Base-by-base conservation (phyloP, 805 yeast species). In the Cyberlindnera misumaiensis region DNA sequence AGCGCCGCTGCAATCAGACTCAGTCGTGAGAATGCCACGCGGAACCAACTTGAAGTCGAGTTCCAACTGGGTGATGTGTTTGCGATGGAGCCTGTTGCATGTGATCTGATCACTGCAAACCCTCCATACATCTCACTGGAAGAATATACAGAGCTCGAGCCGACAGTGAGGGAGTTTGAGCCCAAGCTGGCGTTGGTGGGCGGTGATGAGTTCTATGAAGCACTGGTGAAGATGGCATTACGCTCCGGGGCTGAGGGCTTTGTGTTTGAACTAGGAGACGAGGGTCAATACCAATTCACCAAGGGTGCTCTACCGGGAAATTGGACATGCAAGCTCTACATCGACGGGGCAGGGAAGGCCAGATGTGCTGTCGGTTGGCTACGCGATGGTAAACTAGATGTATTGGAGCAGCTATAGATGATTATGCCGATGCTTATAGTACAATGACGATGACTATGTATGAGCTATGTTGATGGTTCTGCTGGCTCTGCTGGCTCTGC, bases 151-250 rank as follows among this genome's bases (percentile, higher is more conserved):
- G 41, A 33, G 8, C 74, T 78, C 0, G 83, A 77, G 40, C 55
- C 51, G 32, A 82, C 95, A 0, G 97, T 90, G 0, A 62, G 71
- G 29, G 29, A 59, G 11, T 80, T 72, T 57, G 98, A 90, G 60
- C 97, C 98, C 0, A 50, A 55, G 18, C 54, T 75, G 13, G 97
- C 97, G 0, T 64, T 90, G n/a, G 59, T 83, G 3, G 97, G 96
- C 0, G 79, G 80, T 39, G 46, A 69, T 4, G 89, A 83, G 49
- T 85, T 86, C 52, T 89, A 82, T 58, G 51, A 60, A 2, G 74
- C 77, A 1, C 62, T 90, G 27, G 52, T 80, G 1, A 65, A 62
- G 14, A 63, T 83, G 42, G 60, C 74, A 1, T 14, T 54, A 0
- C 64, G 62, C 1, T 47, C 66, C 3, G 44, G 61, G 0, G 74